Percentiles rank a stretch among this genome's conserved stretches.
phyloP scores from a whole-genome alignment of 768 basidiomycete genomes.

The Strobilomyces confusus region DNA sequence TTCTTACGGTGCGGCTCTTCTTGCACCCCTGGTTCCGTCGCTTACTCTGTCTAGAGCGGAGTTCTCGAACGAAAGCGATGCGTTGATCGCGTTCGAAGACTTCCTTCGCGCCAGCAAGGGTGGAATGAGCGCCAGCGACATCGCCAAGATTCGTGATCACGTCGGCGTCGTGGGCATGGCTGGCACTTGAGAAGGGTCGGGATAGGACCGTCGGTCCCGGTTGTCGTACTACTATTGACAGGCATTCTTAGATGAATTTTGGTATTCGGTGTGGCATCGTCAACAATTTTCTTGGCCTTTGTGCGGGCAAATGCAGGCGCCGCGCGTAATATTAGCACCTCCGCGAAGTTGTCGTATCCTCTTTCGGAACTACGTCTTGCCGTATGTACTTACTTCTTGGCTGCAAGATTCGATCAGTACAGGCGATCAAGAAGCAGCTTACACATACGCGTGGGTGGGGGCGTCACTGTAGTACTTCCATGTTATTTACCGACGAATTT shows the following conservation, averaged over 20 bases:
- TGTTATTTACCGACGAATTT: no score
- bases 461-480: no score
- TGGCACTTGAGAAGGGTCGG: constrained; percentile 47
- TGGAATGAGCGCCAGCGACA: constrained; percentile 75
- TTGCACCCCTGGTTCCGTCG: background rate
- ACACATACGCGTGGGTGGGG: no score
- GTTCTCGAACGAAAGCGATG: constrained; percentile 61
- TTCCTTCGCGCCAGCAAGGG: constrained; percentile 83
- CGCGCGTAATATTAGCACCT: no score
- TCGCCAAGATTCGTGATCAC: constrained; percentile 87
- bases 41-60: constrained; percentile 42
- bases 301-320: no score
- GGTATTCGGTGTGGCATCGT: background rate
- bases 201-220: background rate
- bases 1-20: constrained; percentile 51
- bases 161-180: constrained; percentile 90
- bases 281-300: background rate
- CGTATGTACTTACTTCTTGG: no score
- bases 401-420: no score
- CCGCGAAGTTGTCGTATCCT: no score
- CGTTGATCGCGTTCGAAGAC: constrained; percentile 74
- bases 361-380: no score
- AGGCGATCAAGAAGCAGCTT: no score
- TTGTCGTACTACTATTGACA: background rate
- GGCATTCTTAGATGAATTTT: background rate